These are phyloP conservation scores for Fusarium acutatum DNA, from an alignment of 2,329 filamentous ascomycete genomes.

Conservation along the genomic window DNA sequence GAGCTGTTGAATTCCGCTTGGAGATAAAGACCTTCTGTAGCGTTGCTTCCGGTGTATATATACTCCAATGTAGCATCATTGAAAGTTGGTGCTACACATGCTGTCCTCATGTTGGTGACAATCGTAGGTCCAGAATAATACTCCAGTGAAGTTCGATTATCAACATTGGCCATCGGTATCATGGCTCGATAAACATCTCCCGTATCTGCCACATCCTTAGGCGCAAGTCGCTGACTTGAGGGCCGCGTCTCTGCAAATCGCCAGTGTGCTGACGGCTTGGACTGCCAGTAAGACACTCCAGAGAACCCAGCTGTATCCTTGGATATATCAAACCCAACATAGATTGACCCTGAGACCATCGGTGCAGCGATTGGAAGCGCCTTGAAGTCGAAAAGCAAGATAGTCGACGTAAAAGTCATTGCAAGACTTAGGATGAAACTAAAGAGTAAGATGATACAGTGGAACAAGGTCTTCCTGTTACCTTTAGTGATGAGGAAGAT, in stretches of 20 bases:
- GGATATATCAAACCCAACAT: background rate
- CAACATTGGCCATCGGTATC: background rate
- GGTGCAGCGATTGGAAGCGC: background rate
- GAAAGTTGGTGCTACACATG: background rate
- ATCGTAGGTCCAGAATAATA: background rate
- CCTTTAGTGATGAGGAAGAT: background rate
- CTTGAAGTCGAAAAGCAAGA: conserved; percentile 13
- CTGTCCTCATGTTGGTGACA: background rate
- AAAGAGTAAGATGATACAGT: background rate
- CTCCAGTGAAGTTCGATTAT: background rate
- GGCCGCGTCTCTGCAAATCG: background rate
- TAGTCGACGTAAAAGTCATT: conserved; percentile 8
- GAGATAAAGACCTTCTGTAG: background rate
- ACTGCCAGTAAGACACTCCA: background rate
- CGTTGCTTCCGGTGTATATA: background rate
- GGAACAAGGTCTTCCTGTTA: fast-evolving
- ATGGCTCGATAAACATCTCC: background rate
- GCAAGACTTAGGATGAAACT: background rate
- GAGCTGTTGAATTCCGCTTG: background rate
- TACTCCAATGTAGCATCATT: background rate
- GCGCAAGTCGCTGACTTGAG: background rate
- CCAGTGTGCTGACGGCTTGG: background rate
- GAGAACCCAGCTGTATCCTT: background rate
- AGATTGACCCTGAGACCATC: background rate
- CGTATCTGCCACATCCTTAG: background rate